A percentile compares a stretch with the other conserved stretches of the same genome.
phyloP scores from a whole-genome alignment of 208 protist genomes.

The Lotmaria passim region DNA sequence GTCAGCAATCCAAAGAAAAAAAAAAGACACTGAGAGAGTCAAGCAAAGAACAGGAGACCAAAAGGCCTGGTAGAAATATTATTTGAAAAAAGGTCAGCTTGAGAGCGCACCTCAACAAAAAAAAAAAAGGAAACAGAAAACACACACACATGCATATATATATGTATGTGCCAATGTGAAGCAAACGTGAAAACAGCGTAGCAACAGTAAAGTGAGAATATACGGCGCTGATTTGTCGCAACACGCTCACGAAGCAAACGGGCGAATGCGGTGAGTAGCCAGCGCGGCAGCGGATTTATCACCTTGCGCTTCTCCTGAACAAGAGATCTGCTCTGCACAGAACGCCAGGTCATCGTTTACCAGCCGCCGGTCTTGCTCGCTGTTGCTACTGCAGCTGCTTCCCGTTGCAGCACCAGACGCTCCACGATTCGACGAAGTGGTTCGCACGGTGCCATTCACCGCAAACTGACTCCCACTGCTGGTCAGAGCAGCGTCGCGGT shows the following conservation, averaged over 20 bases:
- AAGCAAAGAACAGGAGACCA: too few species aligned
- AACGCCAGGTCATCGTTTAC: constrained; percentile 10
- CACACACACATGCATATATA: too few species aligned
- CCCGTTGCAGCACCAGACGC: constrained; percentile 21
- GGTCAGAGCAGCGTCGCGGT: constrained; percentile 19
- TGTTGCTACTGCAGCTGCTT: constrained; percentile 30
- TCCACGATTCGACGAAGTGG: constrained; percentile 18
- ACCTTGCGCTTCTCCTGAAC: not conserved
- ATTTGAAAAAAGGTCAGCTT: too few species aligned
- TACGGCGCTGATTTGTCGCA: not conserved
- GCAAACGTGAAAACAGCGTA: too few species aligned
- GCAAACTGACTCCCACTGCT: constrained; percentile 1
- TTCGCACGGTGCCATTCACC: constrained; percentile 1
- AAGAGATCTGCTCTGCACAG: not conserved
- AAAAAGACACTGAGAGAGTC: constrained; percentile 9
- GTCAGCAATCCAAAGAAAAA: too few species aligned
- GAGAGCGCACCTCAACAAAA: too few species aligned
- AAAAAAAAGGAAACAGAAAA: constrained; percentile 29
- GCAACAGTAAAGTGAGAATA: not conserved
- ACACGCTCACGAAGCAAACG: constrained; percentile 1
- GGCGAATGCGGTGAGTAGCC: constrained; percentile 5
- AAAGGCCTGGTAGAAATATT: too few species aligned
- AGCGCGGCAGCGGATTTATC: constrained; percentile 5
- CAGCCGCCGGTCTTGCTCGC: constrained; percentile 5
- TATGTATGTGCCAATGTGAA: too few species aligned